Percentiles rank a stretch among this genome's conserved stretches.
Conservation (phyloP, 176 grass and related monocot genomes). For the Melocanna baccifera region DNA sequence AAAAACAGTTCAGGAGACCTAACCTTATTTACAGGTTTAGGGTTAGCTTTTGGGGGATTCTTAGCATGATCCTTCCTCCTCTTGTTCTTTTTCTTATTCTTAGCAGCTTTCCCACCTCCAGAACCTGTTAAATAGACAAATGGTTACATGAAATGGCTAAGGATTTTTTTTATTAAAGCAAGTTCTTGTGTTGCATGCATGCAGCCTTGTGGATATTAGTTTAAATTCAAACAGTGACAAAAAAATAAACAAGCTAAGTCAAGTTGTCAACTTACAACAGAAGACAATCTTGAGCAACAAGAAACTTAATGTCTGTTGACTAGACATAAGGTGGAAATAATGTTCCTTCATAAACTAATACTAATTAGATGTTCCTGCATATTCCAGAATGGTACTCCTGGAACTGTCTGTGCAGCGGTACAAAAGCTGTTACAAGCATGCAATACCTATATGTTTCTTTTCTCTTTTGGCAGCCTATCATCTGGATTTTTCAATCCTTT, state of each 20-base stretch:
- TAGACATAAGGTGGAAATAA: not conserved
- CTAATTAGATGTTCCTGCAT: not conserved
- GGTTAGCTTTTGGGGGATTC: slow-evolving; percentile 45
- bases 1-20: slow-evolving; percentile 1
- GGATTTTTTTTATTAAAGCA: slow-evolving; percentile 4
- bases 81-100: slow-evolving; percentile 94
- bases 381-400: not conserved
- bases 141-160: slow-evolving; percentile 18
- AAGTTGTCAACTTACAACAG: slow-evolving; percentile 1
- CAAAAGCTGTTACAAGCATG: not conserved
- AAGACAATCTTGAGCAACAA: not conserved
- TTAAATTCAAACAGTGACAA: too few relatives aligned
- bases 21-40: slow-evolving; percentile 62
- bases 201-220: too few relatives aligned
- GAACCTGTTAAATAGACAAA: slow-evolving; percentile 64
- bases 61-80: slow-evolving; percentile 76
- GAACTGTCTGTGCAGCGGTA: not conserved
- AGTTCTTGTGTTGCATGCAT: not conserved
- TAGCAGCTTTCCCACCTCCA: slow-evolving; percentile 60
- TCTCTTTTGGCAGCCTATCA: not conserved
- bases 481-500: not conserved
- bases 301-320: not conserved
- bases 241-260: not conserved
- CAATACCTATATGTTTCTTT: not conserved
- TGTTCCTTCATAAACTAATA: not conserved